Base-by-base conservation (phyloP, 108 stramenopile genomes). In the Parietichytrium sp. region DNA sequence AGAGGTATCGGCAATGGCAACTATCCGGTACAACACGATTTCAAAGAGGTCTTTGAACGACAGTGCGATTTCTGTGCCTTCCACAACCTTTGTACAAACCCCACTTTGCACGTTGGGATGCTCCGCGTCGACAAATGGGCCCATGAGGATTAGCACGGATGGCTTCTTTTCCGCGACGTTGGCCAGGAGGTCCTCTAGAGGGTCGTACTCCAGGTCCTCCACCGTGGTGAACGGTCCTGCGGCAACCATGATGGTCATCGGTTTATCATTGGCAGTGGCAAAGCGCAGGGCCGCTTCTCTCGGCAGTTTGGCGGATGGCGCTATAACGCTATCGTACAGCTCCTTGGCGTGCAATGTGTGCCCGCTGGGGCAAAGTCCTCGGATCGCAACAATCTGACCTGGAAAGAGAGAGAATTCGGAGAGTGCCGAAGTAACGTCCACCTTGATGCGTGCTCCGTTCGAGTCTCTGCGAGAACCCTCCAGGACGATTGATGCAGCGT, bases 301-400 rank as follows among this genome's bases (percentile, higher is more conserved):
- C 0, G 61, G 33, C 29, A 27, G 15, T n/a, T 33, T 72, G 61
- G 20, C 61, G 20, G 45, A 45, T 6, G 61, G 33, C 1, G 3
- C 38, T 42, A 45, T 72, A 29, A 45, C n/a, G 20, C 15, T 18
- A 4, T 49, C 29, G 0, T 18, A 50, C 78, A 96, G 54, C 52
- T 92, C 84, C 30, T 88, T 81, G 3, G 91, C 95, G 45, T 91
- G 87, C 82, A 97, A 82, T 55, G 85, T 93, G 29, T 92, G 83
- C 10, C 96, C 96, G 4, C 91, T 87, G 45, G 90, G 78, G 86
- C 96, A 96, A 80, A 95, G 86, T 26, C 98, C 98, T 82, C 93
- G 89, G 31, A 95, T 89, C 23, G 93, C 96, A 20, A 98, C 95
- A 51, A 96, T 93, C 89, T 98, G 98, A 25, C 98, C 98, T 0